Evolutionary conservation across 257 asterid genomes (phyloP), one percentile per base, ranked within the genome.

Genomic region (Petunia secreta): DNA sequence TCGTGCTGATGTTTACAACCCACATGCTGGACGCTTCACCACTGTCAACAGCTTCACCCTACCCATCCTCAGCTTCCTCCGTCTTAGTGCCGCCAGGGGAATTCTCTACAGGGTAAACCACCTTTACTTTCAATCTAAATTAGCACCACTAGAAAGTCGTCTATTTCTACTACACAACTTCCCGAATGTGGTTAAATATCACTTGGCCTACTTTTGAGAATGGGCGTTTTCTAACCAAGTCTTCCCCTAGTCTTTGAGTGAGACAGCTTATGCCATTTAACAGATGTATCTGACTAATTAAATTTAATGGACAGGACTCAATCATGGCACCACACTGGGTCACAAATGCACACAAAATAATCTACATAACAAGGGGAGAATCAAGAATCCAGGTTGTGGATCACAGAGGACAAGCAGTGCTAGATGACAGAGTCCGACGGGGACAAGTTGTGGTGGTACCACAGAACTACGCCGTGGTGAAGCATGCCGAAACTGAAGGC

Each of bases 371-470:
- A 1, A 89, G 84, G 8, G 98, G 98, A 2, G 89, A 85, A 53
- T 71, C 80, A 7, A 60, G 87, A 8, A 10, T 89, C 0, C 96
- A 92, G 86, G 84, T 93, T 7, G 98, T 92, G 40, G 82, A 93
- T 91, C 91, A 92, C 82, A 66, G 82, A 15, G 98, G 97, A 7
- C 86, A 86, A 63, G 84, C 90, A 1, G 92, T 93, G 78, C 80
- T 90, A 84, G 87, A 90, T 78, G 92, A 86, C 3, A 80, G 59
- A 37, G 86, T 90, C 14, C 80, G 87, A 0, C 75, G 67, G 54
- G 98, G 94, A 0, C 97, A 93, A 77, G 86, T 82, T 1, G 6
- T 91, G 69, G 91, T 90, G 15, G 96, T 93, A 46, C 98, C 97
- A 1, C 91, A 87, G 84, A 87, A 86, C 79, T 93, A 60, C 65